phyloP scores from a whole-genome alignment of 345 rosid species.

The Orychophragmus violaceus region DNA sequence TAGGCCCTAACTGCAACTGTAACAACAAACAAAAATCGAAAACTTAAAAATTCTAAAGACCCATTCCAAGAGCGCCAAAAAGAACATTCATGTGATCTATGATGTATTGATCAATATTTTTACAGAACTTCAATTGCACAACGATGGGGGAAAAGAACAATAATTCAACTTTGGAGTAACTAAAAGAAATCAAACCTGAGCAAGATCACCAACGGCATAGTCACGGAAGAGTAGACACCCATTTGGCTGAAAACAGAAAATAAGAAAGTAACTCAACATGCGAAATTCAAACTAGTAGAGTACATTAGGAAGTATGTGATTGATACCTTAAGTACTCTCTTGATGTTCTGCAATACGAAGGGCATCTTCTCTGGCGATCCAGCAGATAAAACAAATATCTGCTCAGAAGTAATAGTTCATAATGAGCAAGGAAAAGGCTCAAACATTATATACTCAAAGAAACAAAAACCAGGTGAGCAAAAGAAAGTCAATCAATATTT shows the following conservation, averaged over 20 bases:
- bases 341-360: slow-evolving; percentile 61
- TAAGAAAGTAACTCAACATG: neutral
- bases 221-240: slow-evolving; percentile 80
- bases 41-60: neutral
- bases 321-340: slow-evolving; percentile 77
- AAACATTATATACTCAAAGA: neutral
- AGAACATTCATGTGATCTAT: neutral
- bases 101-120: neutral
- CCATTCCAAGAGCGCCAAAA: neutral
- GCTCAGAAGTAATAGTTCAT: slow-evolving; percentile 32
- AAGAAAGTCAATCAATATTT: neutral
- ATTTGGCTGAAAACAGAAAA: slow-evolving; percentile 49
- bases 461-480: neutral
- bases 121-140: neutral
- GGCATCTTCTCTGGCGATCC: slow-evolving; percentile 94
- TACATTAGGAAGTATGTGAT: too few relatives aligned
- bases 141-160: neutral
- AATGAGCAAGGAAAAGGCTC: neutral
- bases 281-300: too few relatives aligned
- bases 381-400: slow-evolving; percentile 93
- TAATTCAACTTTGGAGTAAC: neutral
- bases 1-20: too few relatives aligned
- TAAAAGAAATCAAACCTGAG: slow-evolving; percentile 54
- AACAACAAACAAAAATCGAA: neutral
- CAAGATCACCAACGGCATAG: slow-evolving; percentile 87